A percentile compares a stretch with the other conserved stretches of the same genome.
Conservation (phyloP, 306 rosid genomes). For the Cucurbita pepo region DNA sequence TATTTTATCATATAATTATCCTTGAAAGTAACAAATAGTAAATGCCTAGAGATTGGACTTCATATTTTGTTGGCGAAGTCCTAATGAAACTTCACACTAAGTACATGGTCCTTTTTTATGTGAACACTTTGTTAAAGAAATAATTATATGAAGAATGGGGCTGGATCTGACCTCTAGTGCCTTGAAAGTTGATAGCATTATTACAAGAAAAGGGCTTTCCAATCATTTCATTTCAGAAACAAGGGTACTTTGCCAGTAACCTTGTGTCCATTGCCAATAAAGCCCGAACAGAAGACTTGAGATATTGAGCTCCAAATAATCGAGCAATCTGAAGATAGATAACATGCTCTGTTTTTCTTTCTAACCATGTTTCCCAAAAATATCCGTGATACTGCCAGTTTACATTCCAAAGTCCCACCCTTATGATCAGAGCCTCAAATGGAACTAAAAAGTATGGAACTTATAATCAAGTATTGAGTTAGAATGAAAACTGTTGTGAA, state of each 20-base stretch:
- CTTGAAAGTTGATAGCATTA: neutral
- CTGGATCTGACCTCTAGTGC: neutral
- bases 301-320: neutral
- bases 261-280: neutral
- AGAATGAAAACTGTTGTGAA: neutral
- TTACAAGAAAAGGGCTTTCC: neutral
- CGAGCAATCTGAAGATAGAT: neutral
- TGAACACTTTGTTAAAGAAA: neutral
- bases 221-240: neutral
- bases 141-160: neutral
- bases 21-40: neutral
- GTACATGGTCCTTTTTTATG: neutral
- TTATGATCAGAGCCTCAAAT: neutral
- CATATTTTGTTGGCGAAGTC: neutral
- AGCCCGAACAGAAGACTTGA: neutral
- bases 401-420: neutral
- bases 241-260: neutral
- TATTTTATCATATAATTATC: neutral
- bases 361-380: neutral
- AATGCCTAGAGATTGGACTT: neutral
- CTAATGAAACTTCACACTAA: neutral
- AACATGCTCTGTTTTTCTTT: neutral
- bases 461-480: neutral
- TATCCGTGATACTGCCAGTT: neutral
- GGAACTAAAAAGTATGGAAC: neutral